Evolutionary conservation across 1,284 basidiomycete genomes (phyloP), one percentile per base, ranked within the genome.

Genomic region (Wolfiporia cocos): DNA sequence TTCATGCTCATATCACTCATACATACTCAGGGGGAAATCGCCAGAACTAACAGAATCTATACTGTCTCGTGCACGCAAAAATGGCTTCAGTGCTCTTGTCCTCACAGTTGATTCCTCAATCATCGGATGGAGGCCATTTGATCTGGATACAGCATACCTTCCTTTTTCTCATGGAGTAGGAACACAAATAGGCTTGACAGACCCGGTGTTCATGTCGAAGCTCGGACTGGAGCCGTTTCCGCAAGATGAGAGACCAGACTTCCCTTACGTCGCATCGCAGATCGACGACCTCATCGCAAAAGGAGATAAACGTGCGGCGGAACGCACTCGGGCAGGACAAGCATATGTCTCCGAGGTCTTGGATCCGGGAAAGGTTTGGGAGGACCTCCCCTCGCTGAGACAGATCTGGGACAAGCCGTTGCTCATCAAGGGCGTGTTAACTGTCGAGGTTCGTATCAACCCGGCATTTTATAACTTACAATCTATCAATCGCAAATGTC

Each of bases 371-470:
- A 39, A 39, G 22, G 63, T 65, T 17, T 86, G 84, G 84, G 73
- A 82, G 43, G 74, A 86, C 41, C 54, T 86, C 30, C 67, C 66
- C 49, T 74, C 81, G 47, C 54, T 86, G 47, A 67, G 74, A 46
- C 66, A 78, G n/a, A 70, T 78, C 39, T 87, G 83, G 84, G 73
- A 81, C 15, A 82, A 83, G 0, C 80, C 74, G 21, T 58, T 86
- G 42, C 62, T 86, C 14, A 56, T 86, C 47, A 87, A 87, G 56
- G 84, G 82, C 3, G 84, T 90, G 33, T 79, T 78, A 46, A 62
- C 55, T 14, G 36, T 39, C 14, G 42, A 49, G 47, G 49, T 45
- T 11, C 24, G 36, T 32, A 33, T 62, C 1, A 57, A 15, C 18
- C 17, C 24, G 18, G n/a, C 15, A 7, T 5, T 4, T 28, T 22